Conservation (phyloP, 2,329 filamentous ascomycete genomes). For the Septoria linicola region DNA sequence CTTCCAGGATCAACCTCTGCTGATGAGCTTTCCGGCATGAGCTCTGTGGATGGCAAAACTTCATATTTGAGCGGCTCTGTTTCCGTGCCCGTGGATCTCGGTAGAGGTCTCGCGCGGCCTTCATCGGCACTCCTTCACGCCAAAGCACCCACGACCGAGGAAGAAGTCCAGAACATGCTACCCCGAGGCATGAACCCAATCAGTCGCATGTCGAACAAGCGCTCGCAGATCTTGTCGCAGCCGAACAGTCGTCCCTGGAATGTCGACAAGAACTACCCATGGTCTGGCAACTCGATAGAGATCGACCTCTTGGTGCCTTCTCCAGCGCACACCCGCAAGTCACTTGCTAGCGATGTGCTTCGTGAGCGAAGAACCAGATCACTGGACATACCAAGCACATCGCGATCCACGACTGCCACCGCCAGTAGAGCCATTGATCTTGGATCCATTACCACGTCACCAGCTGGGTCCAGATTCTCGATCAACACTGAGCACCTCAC, state of each 20-base stretch:
- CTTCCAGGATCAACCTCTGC: slow-evolving; percentile 35
- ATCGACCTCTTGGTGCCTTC: slow-evolving; percentile 44
- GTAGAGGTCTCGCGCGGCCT: slow-evolving; percentile 29
- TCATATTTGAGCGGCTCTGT: slow-evolving; percentile 36
- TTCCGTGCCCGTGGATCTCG: slow-evolving; percentile 35
- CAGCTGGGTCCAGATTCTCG: slow-evolving; percentile 28
- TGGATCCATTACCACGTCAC: slow-evolving; percentile 30
- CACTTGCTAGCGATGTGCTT: slow-evolving; percentile 31
- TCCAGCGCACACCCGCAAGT: slow-evolving; percentile 34
- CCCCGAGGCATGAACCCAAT: slow-evolving; percentile 38
- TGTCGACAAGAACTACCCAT: slow-evolving; percentile 49
- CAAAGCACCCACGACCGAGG: slow-evolving; percentile 34
- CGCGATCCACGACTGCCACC: slow-evolving; percentile 15
- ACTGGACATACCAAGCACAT: slow-evolving; percentile 26
- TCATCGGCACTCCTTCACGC: slow-evolving; percentile 33
- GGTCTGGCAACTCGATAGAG: slow-evolving; percentile 41
- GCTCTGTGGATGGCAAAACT: slow-evolving; percentile 28
- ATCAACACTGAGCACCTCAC: slow-evolving; percentile 37
- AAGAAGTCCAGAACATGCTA: slow-evolving; percentile 35
- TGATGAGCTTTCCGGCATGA: slow-evolving; percentile 29
- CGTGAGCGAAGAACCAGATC: slow-evolving; percentile 33
- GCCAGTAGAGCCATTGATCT: slow-evolving; percentile 36
- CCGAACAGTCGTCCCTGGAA: slow-evolving; percentile 49
- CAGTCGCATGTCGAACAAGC: slow-evolving; percentile 32
- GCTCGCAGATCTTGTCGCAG: slow-evolving; percentile 37